Evolutionary conservation across 768 basidiomycete species (phyloP).

Genomic region (Suillus cothurnatus): DNA sequence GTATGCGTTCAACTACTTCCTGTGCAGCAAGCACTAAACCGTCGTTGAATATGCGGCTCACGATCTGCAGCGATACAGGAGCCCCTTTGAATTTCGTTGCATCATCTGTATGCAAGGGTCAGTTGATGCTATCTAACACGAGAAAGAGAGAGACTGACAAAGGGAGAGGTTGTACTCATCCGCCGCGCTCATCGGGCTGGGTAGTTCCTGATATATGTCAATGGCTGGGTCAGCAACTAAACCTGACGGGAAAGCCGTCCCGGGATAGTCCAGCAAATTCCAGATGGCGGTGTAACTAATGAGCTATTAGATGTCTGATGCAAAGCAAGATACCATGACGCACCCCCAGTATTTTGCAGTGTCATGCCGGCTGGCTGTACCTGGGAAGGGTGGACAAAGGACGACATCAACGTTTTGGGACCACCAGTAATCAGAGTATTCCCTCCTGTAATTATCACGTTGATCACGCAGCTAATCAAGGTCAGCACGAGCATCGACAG

Average conservation of each 20-base stretch:
- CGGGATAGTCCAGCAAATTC: constrained; percentile 46
- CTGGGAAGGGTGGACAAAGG: constrained; percentile 37
- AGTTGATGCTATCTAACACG: not conserved
- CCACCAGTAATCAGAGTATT: constrained; percentile 37
- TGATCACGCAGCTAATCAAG: constrained; percentile 24
- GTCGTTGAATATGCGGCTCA: constrained; percentile 27
- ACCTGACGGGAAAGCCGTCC: constrained; percentile 41
- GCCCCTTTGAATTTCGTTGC: constrained; percentile 18
- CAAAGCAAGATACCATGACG: not conserved
- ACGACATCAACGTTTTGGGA: constrained; percentile 39
- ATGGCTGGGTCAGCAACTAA: constrained; percentile 10
- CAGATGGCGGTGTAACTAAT: constrained; percentile 43
- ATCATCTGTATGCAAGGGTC: constrained; percentile 22
- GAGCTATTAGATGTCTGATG: constrained; percentile 13
- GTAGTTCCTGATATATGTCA: constrained; percentile 20
- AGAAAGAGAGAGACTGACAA: constrained; percentile 17
- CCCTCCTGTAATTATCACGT: constrained; percentile 35
- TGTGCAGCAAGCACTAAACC: constrained; percentile 31
- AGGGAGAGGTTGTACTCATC: constrained; percentile 22
- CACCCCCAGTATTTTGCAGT: constrained; percentile 40
- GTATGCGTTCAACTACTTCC: constrained; percentile 24
- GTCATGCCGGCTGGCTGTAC: constrained; percentile 38
- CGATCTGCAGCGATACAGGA: constrained; percentile 25
- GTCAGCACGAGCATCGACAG: constrained; percentile 9
- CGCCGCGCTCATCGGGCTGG: constrained; percentile 19